Percentiles rank a stretch among this genome's conserved stretches.
Conservation (phyloP, 352 stramenopile genomes). For the Phytopythium boreale region DNA sequence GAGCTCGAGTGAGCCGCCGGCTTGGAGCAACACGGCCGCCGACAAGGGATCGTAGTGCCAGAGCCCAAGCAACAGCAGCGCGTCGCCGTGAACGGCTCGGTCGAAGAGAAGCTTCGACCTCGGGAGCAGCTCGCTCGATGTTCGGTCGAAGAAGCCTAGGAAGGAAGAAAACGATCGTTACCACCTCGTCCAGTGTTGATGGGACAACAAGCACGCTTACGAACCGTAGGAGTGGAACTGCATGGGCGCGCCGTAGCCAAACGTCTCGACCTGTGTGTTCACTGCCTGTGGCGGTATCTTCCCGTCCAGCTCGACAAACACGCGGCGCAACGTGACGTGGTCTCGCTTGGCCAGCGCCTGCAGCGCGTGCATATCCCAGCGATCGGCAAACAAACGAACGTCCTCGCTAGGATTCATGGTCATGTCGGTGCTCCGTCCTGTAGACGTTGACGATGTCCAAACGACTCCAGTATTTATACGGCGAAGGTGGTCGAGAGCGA, state of each 20-base stretch:
- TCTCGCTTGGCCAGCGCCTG: conserved; percentile 37
- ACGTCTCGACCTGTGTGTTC: conserved; percentile 32
- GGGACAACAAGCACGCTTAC: no score
- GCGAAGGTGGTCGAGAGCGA: not conserved
- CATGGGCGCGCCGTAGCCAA: conserved; percentile 44
- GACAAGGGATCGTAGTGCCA: conserved; percentile 33
- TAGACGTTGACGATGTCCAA: not conserved
- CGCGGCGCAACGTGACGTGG: conserved; percentile 23
- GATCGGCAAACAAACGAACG: conserved; percentile 33
- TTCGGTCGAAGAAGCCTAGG: conserved; percentile 55
- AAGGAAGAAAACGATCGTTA: not conserved
- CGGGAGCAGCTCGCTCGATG: not conserved
- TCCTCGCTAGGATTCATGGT: not conserved
- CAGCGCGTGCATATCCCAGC: conserved; percentile 61
- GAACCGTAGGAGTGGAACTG: conserved; percentile 52
- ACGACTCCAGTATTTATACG: not conserved
- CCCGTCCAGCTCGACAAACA: conserved; percentile 34
- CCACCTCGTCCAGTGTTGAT: no score
- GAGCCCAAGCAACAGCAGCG: conserved; percentile 47
- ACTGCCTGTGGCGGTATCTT: conserved; percentile 22
- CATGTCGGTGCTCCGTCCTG: not conserved
- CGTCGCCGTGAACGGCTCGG: conserved; percentile 39
- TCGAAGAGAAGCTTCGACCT: conserved; percentile 30
- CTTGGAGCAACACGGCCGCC: conserved; percentile 30
- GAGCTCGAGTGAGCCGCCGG: conserved; percentile 23